Percentiles rank a stretch among this genome's conserved stretches.
phyloP scores from a whole-genome alignment of 371 early-diverging fungal species.

The Actinomortierella wolfii region DNA sequence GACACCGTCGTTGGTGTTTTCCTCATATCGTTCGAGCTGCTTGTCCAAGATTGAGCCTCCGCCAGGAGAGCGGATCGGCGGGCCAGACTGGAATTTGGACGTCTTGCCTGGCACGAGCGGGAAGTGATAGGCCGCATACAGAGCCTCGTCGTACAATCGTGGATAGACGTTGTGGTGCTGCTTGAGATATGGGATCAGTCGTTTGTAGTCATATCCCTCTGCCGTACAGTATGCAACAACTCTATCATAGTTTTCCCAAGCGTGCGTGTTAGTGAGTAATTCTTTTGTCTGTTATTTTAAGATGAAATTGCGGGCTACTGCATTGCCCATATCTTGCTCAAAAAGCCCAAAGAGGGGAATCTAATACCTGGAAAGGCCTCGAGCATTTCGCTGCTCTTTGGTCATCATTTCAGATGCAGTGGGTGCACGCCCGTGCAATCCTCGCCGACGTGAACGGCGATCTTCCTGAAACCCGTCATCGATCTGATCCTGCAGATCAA shows the following conservation, averaged over 20 bases:
- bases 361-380: slow-evolving; percentile 39
- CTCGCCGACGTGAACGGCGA: slow-evolving; percentile 34
- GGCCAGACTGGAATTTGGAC: slow-evolving; percentile 27
- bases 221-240: slow-evolving; percentile 95
- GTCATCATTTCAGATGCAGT: slow-evolving; percentile 39
- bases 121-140: slow-evolving; percentile 68
- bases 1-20: slow-evolving; percentile 35
- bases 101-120: slow-evolving; percentile 51
- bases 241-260: slow-evolving; percentile 43
- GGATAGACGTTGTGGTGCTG: slow-evolving; percentile 56
- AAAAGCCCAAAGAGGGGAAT: too few relatives aligned
- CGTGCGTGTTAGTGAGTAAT: not conserved
- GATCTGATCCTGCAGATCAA: slow-evolving; percentile 50
- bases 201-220: slow-evolving; percentile 69
- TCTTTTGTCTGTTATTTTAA: too few relatives aligned
- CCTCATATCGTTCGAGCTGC: slow-evolving; percentile 50
- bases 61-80: slow-evolving; percentile 43
- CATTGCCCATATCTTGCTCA: too few relatives aligned
- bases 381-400: slow-evolving; percentile 36
- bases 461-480: slow-evolving; percentile 49
- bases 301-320: too few relatives aligned
- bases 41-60: slow-evolving; percentile 47
- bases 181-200: slow-evolving; percentile 59
- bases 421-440: slow-evolving; percentile 42
- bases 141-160: slow-evolving; percentile 66